These are phyloP conservation scores for Candida boidinii DNA, from an alignment of 805 yeast species.

Conservation along the genomic window DNA sequence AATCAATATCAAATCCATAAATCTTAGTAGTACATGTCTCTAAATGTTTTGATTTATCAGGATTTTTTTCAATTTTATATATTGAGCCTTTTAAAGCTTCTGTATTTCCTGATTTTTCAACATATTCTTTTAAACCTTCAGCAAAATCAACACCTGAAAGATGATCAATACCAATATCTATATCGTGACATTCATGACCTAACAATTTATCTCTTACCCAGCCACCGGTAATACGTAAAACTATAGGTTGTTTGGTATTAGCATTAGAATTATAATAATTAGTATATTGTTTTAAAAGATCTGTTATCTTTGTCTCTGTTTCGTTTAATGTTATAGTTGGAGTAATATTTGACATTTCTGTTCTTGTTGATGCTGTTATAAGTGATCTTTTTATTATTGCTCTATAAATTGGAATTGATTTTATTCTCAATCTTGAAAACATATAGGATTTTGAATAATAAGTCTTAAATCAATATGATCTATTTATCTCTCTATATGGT, in stretches of 20 bases:
- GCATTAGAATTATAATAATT: conserved; percentile 12
- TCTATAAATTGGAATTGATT: too few species aligned
- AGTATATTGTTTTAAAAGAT: conserved; percentile 18
- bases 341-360: too few species aligned
- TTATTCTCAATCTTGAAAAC: too few species aligned
- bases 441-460: too few species aligned
- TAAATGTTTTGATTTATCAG: conserved; percentile 91
- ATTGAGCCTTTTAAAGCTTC: conserved; percentile 7
- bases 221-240: conserved; percentile 85
- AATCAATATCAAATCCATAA: conserved; percentile 81
- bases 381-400: too few species aligned
- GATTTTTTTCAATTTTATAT: conserved; percentile 77
- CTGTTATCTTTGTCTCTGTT: conserved; percentile 17
- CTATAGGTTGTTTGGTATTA: conserved; percentile 10
- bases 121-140: conserved; percentile 45
- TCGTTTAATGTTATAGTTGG: conserved; percentile 13
- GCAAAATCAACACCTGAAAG: conserved; percentile 87
- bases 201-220: conserved; percentile 96
- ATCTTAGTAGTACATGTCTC: conserved; percentile 93
- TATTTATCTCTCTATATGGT: too few species aligned
- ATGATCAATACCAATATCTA: conserved; percentile 84
- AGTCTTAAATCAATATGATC: too few species aligned
- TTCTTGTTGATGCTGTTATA: too few species aligned
- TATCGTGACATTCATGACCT: conserved; percentile 73
- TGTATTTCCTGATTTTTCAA: conserved; percentile 21